Conservation (phyloP, 257 asterid genomes). For the Catharanthus roseus region DNA sequence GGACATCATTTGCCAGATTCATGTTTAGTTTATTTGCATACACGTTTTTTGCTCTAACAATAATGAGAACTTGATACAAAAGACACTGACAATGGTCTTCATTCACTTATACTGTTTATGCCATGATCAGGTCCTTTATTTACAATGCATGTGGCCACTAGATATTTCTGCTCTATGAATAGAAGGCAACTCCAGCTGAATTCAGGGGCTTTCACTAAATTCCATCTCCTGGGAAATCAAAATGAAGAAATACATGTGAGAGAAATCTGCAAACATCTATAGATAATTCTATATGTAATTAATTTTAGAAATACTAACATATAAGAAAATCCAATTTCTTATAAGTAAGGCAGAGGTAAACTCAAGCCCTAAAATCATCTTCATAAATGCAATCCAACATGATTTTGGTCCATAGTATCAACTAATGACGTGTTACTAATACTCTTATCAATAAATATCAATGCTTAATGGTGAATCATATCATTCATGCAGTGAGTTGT, state of each 20-base stretch:
- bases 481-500: neutral
- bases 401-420: neutral
- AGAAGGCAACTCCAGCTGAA: neutral
- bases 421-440: neutral
- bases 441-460: neutral
- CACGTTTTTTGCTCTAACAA: neutral
- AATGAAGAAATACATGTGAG: slow-evolving; percentile 2
- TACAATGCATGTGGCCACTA: slow-evolving; percentile 1
- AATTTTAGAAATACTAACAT: neutral
- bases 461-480: neutral
- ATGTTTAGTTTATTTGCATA: neutral
- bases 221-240: slow-evolving; percentile 14
- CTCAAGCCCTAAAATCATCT: neutral
- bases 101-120: neutral
- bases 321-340: neutral
- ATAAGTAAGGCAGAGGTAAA: neutral
- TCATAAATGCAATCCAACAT: neutral
- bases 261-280: neutral
- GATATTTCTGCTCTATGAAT: neutral
- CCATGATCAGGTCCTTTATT: slow-evolving; percentile 12
- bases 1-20: neutral
- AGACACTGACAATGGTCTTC: neutral
- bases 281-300: neutral
- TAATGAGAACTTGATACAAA: neutral
- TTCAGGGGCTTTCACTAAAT: slow-evolving; percentile 17